phyloP scores from a whole-genome alignment of 2,329 filamentous ascomycete genomes.

The Fusarium devonianum region DNA sequence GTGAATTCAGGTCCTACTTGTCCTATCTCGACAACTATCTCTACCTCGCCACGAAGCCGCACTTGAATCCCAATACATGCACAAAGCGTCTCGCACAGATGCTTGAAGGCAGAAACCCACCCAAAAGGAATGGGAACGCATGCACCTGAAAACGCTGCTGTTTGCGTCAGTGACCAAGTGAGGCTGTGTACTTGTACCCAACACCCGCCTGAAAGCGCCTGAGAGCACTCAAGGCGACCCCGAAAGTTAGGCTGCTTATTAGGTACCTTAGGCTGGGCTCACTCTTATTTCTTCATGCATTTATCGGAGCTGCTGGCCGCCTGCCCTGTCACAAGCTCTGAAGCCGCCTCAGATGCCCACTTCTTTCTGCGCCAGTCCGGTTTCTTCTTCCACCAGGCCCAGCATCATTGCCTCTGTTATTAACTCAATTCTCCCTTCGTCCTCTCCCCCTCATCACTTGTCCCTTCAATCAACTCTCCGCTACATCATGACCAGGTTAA shows the following conservation, averaged over 20 bases:
- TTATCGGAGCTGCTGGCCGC: neutral
- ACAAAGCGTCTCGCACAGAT: too few species aligned
- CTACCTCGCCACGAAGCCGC: too few species aligned
- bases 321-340: slow-evolving; percentile 6
- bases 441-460: slow-evolving; percentile 24
- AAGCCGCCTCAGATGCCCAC: slow-evolving; percentile 22
- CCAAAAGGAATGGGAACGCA: too few species aligned
- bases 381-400: slow-evolving; percentile 19
- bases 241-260: too few species aligned
- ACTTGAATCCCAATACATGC: too few species aligned
- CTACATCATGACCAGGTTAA: slow-evolving; percentile 39
- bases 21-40: too few species aligned
- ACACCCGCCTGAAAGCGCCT: too few species aligned
- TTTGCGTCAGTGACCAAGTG: slow-evolving; percentile 11
- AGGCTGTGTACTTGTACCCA: too few species aligned
- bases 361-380: slow-evolving; percentile 12
- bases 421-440: slow-evolving; percentile 22
- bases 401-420: slow-evolving; percentile 36
- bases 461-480: slow-evolving; percentile 25
- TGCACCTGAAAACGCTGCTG: neutral
- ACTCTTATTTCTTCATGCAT: slow-evolving; percentile 1
- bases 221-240: too few species aligned
- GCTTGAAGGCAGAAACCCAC: too few species aligned
- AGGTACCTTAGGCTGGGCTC: slow-evolving; percentile 7
- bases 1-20: too few species aligned